These are phyloP conservation scores for Naumovozyma baii DNA, from an alignment of 805 yeast species.

Conservation along the genomic window DNA sequence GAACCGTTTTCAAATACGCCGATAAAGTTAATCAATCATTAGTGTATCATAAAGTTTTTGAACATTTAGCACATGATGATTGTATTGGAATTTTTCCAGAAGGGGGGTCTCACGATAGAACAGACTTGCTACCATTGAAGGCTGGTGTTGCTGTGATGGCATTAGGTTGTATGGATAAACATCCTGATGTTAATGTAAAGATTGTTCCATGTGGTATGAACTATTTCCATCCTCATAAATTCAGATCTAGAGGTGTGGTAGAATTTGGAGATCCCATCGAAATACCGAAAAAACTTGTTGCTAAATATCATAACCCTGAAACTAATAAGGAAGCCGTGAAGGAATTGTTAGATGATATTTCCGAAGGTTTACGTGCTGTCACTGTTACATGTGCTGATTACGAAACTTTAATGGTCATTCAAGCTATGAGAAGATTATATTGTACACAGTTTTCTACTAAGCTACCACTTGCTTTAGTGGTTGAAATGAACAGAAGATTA, in stretches of 20 bases:
- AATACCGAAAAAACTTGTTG: constrained; percentile 66
- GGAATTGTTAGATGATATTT: constrained; percentile 57
- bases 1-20: constrained; percentile 65
- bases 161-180: constrained; percentile 75
- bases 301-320: constrained; percentile 49
- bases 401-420: constrained; percentile 81
- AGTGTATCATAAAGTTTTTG: constrained; percentile 75
- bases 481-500: constrained; percentile 84
- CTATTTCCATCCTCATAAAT: constrained; percentile 88
- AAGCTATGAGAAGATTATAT: constrained; percentile 85
- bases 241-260: constrained; percentile 85
- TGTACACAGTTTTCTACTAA: constrained; percentile 61
- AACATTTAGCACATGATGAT: constrained; percentile 65
- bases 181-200: constrained; percentile 64
- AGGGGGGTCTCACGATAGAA: constrained; percentile 95
- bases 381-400: constrained; percentile 84
- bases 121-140: constrained; percentile 82
- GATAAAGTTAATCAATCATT: constrained; percentile 72
- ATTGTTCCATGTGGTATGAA: constrained; percentile 95
- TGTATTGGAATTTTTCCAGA: constrained; percentile 93
- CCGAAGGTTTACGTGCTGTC: constrained; percentile 69
- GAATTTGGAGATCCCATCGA: constrained; percentile 82
- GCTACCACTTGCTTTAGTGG: constrained; percentile 71
- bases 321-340: constrained; percentile 58
- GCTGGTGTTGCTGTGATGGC: constrained; percentile 99